phyloP scores from a whole-genome alignment of 2,329 filamentous ascomycete species.

The Cryoendolithus antarcticus region DNA sequence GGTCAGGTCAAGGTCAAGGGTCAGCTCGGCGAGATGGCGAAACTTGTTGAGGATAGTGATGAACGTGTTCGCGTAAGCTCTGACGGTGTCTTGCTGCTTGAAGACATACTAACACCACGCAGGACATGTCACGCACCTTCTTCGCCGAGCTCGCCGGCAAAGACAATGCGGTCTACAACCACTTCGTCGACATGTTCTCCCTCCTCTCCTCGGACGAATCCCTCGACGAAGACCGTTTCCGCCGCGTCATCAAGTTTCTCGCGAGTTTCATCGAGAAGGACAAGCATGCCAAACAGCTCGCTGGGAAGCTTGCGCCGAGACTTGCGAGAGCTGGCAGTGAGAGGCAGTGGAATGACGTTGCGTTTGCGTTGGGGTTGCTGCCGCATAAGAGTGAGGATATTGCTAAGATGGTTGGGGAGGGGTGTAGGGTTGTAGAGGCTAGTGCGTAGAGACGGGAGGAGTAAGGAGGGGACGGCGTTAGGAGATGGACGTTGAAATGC shows the following conservation, averaged over 20 bases:
- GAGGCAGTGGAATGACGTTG: constrained; percentile 94
- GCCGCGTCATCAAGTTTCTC: constrained; percentile 79
- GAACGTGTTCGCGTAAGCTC: constrained; percentile 72
- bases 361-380: constrained; percentile 76
- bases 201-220: constrained; percentile 70
- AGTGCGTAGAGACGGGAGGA: constrained; percentile 14
- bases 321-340: constrained; percentile 79
- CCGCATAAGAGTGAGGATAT: constrained; percentile 93
- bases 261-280: constrained; percentile 98
- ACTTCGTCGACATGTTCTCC: constrained; percentile 99
- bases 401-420: constrained; percentile 59
- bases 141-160: constrained; percentile 96
- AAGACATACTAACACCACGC: too few relatives aligned
- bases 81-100: too few relatives aligned
- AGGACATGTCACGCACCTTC: constrained; percentile 89
- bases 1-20: constrained; percentile 99
- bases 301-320: constrained; percentile 81
- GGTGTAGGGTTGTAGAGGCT: constrained; percentile 47
- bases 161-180: constrained; percentile 97
- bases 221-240: constrained; percentile 75
- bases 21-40: constrained; percentile 96
- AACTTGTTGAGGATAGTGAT: constrained; percentile 94
- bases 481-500: background rate
- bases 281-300: constrained; percentile 89
- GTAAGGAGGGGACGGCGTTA: background rate